Conservation (phyloP, 192 early-diverging fungal genomes). For the Coemansia aciculifera region DNA sequence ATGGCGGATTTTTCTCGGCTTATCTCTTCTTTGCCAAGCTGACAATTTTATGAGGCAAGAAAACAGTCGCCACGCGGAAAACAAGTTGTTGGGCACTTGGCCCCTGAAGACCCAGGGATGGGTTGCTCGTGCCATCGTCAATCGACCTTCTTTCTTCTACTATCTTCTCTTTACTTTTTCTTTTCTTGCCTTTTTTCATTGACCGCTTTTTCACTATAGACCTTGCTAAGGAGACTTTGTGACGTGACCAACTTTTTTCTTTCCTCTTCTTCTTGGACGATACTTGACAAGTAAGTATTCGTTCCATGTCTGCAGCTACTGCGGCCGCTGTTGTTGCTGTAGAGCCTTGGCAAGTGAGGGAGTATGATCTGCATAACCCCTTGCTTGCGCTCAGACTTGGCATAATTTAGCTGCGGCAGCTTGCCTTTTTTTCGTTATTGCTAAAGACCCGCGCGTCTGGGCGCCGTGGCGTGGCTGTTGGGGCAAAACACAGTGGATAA, state of each 20-base stretch:
- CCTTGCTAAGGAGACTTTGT: not conserved
- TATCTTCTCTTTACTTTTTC: not conserved
- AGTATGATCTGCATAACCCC: not conserved
- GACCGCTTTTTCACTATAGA: not conserved
- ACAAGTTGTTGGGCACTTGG: no score
- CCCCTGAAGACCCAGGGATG: not conserved
- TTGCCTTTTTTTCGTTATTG: not conserved
- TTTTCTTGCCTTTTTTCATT: not conserved
- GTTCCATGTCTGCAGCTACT: not conserved
- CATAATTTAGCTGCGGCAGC: not conserved
- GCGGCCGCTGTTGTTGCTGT: not conserved
- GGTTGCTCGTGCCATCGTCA: not conserved
- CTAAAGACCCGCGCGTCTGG: not conserved
- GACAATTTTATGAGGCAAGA: no score
- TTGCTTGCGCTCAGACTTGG: constrained; percentile 5
- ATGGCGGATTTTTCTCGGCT: not conserved
- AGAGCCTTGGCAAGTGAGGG: not conserved
- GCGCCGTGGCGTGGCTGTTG: constrained; percentile 4
- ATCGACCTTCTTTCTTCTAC: not conserved
- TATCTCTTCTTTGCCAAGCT: no score
- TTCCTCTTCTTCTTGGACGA: not conserved
- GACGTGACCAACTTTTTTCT: not conserved
- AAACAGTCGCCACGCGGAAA: no score
- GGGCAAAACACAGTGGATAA: not conserved
- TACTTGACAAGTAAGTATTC: not conserved